Evolutionary conservation across 345 rosid species (phyloP).

Genomic region (Noccaea bulbosa): DNA sequence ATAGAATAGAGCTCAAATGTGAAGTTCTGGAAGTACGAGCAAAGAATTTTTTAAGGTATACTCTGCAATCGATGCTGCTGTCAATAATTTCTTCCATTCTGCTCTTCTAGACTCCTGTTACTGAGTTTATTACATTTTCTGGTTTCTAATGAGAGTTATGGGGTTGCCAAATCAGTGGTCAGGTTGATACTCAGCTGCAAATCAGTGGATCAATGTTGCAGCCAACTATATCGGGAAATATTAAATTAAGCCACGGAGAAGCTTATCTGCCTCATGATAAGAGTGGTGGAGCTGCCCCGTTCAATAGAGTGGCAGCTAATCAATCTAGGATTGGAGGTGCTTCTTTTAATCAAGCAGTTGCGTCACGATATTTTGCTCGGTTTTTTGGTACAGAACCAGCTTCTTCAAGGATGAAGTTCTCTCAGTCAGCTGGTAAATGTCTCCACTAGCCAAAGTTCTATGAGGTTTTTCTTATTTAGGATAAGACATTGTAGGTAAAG

Average conservation of each 20-base stretch:
- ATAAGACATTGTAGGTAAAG: not conserved
- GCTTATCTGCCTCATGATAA: conserved; percentile 98
- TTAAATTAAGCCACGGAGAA: conserved; percentile 96
- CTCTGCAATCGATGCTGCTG: conserved; percentile 2
- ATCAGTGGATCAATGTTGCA: conserved; percentile 92
- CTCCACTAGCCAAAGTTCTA: not conserved
- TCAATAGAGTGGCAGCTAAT: conserved; percentile 72
- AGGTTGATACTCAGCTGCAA: conserved; percentile 93
- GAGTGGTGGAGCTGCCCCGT: conserved; percentile 75
- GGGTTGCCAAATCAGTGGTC: conserved; percentile 70
- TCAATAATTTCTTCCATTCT: conserved; percentile 11
- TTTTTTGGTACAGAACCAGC: conserved; percentile 74
- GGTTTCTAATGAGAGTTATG: conserved; percentile 14
- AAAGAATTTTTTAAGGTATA: conserved; percentile 82
- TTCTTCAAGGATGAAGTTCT: conserved; percentile 61
- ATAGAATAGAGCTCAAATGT: conserved; percentile 93
- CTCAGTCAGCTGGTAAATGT: conserved; percentile 63
- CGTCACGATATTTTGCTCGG: conserved; percentile 83
- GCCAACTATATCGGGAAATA: conserved; percentile 92
- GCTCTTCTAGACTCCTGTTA: conserved; percentile 4
- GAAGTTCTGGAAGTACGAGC: conserved; percentile 95
- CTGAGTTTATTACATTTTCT: conserved; percentile 15
- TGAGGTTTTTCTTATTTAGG: not conserved
- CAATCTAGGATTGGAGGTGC: conserved; percentile 70
- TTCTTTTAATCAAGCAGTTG: conserved; percentile 76